Evolutionary conservation across 805 yeast species (phyloP), one percentile per base, ranked within the genome.

Genomic region (Ogataea haglerorum): DNA sequence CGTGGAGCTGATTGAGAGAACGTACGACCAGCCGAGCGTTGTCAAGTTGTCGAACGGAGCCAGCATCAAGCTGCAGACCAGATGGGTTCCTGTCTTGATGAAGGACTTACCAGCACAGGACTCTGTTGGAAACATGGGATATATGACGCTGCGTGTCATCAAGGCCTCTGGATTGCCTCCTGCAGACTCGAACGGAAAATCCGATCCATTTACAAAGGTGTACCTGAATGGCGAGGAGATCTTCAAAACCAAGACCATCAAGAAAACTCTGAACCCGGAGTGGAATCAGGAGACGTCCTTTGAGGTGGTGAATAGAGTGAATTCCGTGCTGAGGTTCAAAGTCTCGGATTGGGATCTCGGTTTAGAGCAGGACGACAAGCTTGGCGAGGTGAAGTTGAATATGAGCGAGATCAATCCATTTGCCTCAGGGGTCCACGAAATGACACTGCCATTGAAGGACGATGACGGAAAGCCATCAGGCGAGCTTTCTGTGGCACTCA

Each of bases 321-420:
- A 78, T 53, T 78, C 85, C 9, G 60, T 62, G 3, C 58, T 90
- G 37, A 68, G 66, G 42, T 69, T 86, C 40, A 75, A 71, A 42
- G 77, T 85, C 12, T 72, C 58, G 56, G 99, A 93, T 60, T 91
- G 97, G 96, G 99, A 93, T 64, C 78, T 91, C 49, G 96, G 96
- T 51, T 80, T 87, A 33, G 88, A 81, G 43, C 77, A 76, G 45
- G 91, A 93, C 63, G 99, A 93, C 62, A 68, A 71, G 48, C 70
- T 93, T 40, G 95, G 98, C 42, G 69, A 67, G 23, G 85, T 80
- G 8, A 52, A 57, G 16, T 58, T 89, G 41, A 72, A 76, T 9
- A 65, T 91, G 42, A 60, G 75, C 0, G 76, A 77, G 10, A 67
- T 90, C 14, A 78, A 80, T 48, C 85, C 89, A 4, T 69, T 73